A percentile compares a stretch with the other conserved stretches of the same genome.
These are phyloP conservation scores for Ceratobasidium sp. DNA, from an alignment of 1,284 basidiomycete genomes.

Conservation along the genomic window DNA sequence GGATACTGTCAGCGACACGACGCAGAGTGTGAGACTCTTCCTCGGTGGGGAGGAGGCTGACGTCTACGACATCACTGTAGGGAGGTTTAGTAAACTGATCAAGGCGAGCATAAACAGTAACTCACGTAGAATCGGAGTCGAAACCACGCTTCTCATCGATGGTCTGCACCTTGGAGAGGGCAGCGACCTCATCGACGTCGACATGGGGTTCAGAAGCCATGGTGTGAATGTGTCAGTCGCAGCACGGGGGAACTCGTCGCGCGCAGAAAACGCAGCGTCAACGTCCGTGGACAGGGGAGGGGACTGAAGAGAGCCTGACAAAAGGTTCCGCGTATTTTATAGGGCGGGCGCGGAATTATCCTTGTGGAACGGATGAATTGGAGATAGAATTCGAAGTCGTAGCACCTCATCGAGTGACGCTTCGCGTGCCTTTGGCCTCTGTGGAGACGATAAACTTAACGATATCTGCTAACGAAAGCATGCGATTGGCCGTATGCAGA, in stretches of 20 bases:
- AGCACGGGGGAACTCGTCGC: slow-evolving; percentile 42
- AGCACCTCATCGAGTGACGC: slow-evolving; percentile 37
- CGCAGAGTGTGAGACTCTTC: slow-evolving; percentile 74
- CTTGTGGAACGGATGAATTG: slow-evolving; percentile 28
- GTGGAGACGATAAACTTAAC: slow-evolving; percentile 32
- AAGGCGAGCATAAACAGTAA: not conserved
- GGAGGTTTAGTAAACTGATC: not conserved
- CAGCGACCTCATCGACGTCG: slow-evolving; percentile 35
- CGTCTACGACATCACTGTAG: slow-evolving; percentile 29
- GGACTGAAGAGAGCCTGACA: not conserved
- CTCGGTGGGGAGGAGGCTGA: slow-evolving; percentile 68
- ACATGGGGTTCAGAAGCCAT: slow-evolving; percentile 44
- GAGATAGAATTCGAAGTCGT: slow-evolving; percentile 37
- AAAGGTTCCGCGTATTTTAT: not conserved
- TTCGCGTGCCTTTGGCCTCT: slow-evolving; percentile 43
- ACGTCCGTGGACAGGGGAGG: slow-evolving; percentile 41
- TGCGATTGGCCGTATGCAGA: slow-evolving; percentile 30
- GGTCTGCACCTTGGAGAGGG: slow-evolving; percentile 43
- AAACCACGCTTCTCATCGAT: slow-evolving; percentile 36
- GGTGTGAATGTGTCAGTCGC: not conserved
- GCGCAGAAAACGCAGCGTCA: slow-evolving; percentile 40
- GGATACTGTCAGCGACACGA: slow-evolving; percentile 72
- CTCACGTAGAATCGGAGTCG: slow-evolving; percentile 30
- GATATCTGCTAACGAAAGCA: slow-evolving; percentile 9
- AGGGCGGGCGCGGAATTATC: not conserved